A percentile compares a stretch with the other conserved stretches of the same genome.
Conservation (phyloP, 73 alveolate genomes). For the Effrenium voratum region DNA sequence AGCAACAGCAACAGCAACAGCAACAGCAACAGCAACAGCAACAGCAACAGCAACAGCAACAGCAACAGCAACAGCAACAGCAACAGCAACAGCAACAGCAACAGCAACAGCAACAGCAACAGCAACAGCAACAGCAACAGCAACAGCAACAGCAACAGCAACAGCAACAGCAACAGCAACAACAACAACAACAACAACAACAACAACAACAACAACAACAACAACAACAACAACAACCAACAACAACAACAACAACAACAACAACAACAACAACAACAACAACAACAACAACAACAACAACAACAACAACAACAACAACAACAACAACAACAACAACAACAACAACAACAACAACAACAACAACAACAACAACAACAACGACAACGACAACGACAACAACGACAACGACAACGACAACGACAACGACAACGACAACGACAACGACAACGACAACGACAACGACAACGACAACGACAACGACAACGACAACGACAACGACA, state of each 20-base stretch:
- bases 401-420: no score
- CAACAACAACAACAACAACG: neutral
- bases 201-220: neutral
- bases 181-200: neutral
- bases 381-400: no score
- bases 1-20: no score
- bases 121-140: neutral
- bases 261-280: neutral
- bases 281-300: neutral
- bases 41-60: no score
- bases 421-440: no score
- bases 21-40: no score
- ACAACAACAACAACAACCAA: neutral
- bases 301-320: constrained; percentile 3
- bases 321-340: constrained; percentile 3
- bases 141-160: neutral
- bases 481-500: no score
- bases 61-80: no score
- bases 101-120: neutral
- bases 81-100: neutral
- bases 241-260: neutral
- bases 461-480: no score
- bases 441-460: no score
- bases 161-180: neutral
- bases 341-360: constrained; percentile 1